Evolutionary conservation across 371 early-diverging fungal genomes (phyloP).

Genomic region (Coemansia sp.): DNA sequence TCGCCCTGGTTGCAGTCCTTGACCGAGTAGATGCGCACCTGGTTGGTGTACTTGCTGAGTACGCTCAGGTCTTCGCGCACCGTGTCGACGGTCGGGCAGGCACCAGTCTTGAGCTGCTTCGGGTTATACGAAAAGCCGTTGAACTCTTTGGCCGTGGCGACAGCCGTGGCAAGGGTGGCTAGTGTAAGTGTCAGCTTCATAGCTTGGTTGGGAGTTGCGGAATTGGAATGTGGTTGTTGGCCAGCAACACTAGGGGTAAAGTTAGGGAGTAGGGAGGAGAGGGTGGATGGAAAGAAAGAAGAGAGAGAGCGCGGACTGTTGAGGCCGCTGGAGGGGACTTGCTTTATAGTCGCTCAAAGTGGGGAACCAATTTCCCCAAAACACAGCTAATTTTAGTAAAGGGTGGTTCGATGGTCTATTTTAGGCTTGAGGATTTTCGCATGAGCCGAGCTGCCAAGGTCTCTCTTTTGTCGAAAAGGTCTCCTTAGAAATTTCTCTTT

Average conservation of each 20-base stretch:
- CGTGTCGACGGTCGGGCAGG: slow-evolving; percentile 57
- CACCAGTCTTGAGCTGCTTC: slow-evolving; percentile 50
- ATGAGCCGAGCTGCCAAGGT: too few species aligned
- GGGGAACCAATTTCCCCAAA: not conserved
- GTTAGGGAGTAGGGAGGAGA: not conserved
- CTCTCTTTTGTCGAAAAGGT: too few species aligned
- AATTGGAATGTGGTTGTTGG: slow-evolving; percentile 1
- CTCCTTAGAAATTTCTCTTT: too few species aligned
- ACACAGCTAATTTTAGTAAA: too few species aligned
- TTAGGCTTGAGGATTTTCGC: too few species aligned
- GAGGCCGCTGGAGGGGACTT: too few species aligned
- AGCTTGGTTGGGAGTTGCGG: not conserved
- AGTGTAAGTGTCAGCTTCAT: slow-evolving; percentile 35
- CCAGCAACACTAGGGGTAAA: slow-evolving; percentile 17
- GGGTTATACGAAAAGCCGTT: slow-evolving; percentile 63
- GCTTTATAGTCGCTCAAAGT: too few species aligned
- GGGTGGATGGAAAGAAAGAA: not conserved
- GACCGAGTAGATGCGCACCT: slow-evolving; percentile 59
- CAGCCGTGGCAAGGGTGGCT: slow-evolving; percentile 29
- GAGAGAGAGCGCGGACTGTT: too few species aligned
- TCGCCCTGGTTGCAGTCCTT: slow-evolving; percentile 61
- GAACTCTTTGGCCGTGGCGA: slow-evolving; percentile 39
- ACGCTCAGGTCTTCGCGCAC: slow-evolving; percentile 55
- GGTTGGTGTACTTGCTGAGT: slow-evolving; percentile 56
- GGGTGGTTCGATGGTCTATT: too few species aligned